Evolutionary conservation across 805 yeast species (phyloP), one percentile per base, ranked within the genome.

Genomic region (Metschnikowia corniflorae): DNA sequence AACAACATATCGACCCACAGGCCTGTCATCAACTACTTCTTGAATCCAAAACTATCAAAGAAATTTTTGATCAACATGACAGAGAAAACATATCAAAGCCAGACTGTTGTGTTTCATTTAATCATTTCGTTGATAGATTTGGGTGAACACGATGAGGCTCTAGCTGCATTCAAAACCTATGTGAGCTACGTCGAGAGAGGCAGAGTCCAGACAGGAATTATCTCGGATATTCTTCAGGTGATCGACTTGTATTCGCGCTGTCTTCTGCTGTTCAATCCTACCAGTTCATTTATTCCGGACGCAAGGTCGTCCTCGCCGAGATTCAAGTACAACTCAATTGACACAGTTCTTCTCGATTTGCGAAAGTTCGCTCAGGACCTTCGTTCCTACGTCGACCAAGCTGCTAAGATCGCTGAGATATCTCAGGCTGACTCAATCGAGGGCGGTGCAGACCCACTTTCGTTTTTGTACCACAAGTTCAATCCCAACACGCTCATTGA

Each of bases 131-230:
- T 66, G 29, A 44, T 66, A 14, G 63, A 61, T 13, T 44, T 57
- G 32, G 46, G 53, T 7, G 71, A 68, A 39, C 62, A 55, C 40
- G 73, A 68, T 39, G 73, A 68, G 42, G 73, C 73, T 1, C 51
- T 61, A 34, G 69, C 69, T 7, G 71, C 71, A 0, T 60, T 67
- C 38, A 60, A 58, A 22, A 65, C 72, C 1, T 68, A 57, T 40
- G 46, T 53, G 6, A 43, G 50, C 15, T 68, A 68, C 43, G 39
- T 61, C 7, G 55, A 58, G 13, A 60, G 57, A 26, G 68, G 63
- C 12, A 54, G 55, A 42, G 54, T 56, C 22, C 67, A 61, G 25
- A 46, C 54, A 27, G 53, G 52, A 7, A 65, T 66, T 4, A 50
- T 61, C 19, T 46, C 51, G 15, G 65, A 68, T 35, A 46, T 68